Evolutionary conservation across 2,329 filamentous ascomycete genomes (phyloP).

Genomic region (Penicillium sp.): DNA sequence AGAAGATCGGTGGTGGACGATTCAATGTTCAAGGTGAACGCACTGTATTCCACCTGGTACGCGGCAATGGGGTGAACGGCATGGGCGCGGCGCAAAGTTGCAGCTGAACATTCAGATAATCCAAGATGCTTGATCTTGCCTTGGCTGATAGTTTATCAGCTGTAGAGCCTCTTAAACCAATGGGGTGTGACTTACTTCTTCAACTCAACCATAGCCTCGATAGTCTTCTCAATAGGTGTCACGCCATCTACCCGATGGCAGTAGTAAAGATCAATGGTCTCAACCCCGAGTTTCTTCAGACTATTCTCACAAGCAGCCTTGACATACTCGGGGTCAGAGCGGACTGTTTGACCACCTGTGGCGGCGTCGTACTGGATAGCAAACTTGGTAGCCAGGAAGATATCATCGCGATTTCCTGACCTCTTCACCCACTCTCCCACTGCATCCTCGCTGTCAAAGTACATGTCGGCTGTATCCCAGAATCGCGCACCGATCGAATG

Average conservation of each 20-base stretch:
- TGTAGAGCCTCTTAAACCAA: too few relatives aligned
- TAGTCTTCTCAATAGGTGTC: conserved; percentile 48
- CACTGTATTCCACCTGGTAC: conserved; percentile 51
- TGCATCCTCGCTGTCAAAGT: conserved; percentile 28
- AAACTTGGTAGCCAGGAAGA: conserved; percentile 45
- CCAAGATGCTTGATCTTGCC: conserved; percentile 54
- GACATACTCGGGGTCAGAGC: conserved; percentile 41
- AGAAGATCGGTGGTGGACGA: conserved; percentile 39
- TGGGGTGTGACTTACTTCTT: conserved; percentile 32
- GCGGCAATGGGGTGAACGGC: conserved; percentile 48
- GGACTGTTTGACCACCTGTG: conserved; percentile 13
- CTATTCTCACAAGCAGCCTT: conserved; percentile 37
- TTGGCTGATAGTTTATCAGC: conserved; percentile 19
- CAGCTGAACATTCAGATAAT: conserved; percentile 45
- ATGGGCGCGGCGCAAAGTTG: conserved; percentile 48
- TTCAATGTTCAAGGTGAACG: conserved; percentile 49
- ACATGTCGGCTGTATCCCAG: conserved; percentile 36
- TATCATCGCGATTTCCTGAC: conserved; percentile 38
- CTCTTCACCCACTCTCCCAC: conserved; percentile 42
- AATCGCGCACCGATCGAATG: conserved; percentile 30
- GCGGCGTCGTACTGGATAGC: conserved; percentile 18
- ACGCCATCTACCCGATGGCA: conserved; percentile 46
- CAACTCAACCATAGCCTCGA: conserved; percentile 46
- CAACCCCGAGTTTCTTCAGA: conserved; percentile 38
- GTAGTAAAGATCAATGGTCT: conserved; percentile 47